A percentile compares a stretch with the other conserved stretches of the same genome.
These are phyloP conservation scores for Xylaria scruposa DNA, from an alignment of 495 filamentous ascomycete species.

Conservation along the genomic window DNA sequence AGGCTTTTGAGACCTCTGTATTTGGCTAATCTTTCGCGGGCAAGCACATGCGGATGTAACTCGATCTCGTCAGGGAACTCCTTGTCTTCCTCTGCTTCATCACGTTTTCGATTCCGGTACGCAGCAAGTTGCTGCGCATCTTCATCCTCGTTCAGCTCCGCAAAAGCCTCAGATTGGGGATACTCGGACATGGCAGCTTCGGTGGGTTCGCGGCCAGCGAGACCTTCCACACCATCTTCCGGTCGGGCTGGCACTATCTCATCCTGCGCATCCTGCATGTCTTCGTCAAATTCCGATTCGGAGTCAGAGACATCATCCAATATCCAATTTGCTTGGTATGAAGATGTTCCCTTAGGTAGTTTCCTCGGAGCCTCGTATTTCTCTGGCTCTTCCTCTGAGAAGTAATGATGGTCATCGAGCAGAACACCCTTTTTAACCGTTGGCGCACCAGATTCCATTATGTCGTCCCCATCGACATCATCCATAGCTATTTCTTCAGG, in stretches of 20 bases:
- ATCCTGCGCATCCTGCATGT: constrained; percentile 67
- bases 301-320: constrained; percentile 83
- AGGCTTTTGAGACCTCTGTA: constrained; percentile 92
- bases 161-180: constrained; percentile 88
- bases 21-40: constrained; percentile 80
- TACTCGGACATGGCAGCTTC: constrained; percentile 84
- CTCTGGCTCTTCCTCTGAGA: constrained; percentile 82
- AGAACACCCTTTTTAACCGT: constrained; percentile 75
- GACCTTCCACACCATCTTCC: constrained; percentile 80
- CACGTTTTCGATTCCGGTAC: constrained; percentile 73
- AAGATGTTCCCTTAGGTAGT: constrained; percentile 88
- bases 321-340: constrained; percentile 94
- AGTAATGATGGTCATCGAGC: constrained; percentile 97
- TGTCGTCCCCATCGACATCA: constrained; percentile 61
- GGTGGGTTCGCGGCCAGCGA: constrained; percentile 70
- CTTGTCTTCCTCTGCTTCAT: constrained; percentile 83
- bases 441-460: constrained; percentile 52
- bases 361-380: constrained; percentile 64
- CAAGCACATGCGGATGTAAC: constrained; percentile 83
- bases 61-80: constrained; percentile 99
- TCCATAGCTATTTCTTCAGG: constrained; percentile 80
- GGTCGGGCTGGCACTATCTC: constrained; percentile 61
- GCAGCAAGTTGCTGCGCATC: constrained; percentile 79
- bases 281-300: constrained; percentile 79
- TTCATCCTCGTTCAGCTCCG: constrained; percentile 85